Evolutionary conservation across 179 eudicot species (phyloP).

Genomic region (Vitellaria paradoxa): DNA sequence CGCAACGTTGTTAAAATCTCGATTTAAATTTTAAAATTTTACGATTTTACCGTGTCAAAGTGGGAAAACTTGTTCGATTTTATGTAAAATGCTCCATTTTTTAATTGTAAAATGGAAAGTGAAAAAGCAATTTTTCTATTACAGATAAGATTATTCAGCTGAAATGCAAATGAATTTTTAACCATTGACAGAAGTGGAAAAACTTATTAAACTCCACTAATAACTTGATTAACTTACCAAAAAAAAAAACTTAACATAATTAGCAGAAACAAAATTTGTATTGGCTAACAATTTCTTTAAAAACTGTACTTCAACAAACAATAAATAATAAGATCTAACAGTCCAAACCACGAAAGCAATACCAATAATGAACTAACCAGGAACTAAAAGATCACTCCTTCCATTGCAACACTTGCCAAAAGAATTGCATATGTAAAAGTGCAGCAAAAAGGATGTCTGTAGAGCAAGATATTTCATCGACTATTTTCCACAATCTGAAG

Average conservation of each 20-base stretch:
- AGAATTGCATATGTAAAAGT: neutral
- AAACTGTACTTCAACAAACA: neutral
- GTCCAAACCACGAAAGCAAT: neutral
- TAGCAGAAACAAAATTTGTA: neutral
- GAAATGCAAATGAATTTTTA: neutral
- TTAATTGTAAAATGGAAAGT: no score
- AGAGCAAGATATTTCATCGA: slow-evolving; percentile 9
- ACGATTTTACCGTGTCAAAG: no score
- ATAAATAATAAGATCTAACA: neutral
- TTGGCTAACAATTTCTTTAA: neutral
- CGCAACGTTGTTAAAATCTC: no score
- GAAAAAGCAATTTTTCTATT: no score
- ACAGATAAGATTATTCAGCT: neutral
- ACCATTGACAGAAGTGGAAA: neutral
- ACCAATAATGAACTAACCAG: neutral
- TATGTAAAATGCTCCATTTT: no score
- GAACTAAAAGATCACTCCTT: neutral
- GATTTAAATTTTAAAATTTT: no score
- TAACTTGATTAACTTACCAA: no score
- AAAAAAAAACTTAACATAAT: no score
- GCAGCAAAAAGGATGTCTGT: slow-evolving; percentile 6
- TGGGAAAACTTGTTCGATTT: no score
- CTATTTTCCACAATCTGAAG: slow-evolving; percentile 23
- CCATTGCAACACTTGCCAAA: neutral
- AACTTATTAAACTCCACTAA: no score